Percentiles rank a stretch among this genome's conserved stretches.
Evolutionary conservation across 2,329 filamentous ascomycete species (phyloP).

Genomic region (Didymella glomerata): DNA sequence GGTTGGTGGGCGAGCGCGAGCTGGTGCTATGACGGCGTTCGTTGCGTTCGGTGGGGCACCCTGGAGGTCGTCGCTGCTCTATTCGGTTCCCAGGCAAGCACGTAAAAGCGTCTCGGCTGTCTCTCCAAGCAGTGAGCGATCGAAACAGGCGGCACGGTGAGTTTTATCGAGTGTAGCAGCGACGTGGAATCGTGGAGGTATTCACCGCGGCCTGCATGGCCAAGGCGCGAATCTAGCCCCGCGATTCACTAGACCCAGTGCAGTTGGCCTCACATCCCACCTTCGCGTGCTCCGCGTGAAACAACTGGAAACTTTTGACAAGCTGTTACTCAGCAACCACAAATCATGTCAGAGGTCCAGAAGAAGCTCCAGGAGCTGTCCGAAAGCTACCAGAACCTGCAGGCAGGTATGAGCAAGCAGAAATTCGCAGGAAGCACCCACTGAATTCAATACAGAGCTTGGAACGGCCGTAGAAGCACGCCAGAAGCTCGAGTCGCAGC

Average conservation of each 20-base stretch:
- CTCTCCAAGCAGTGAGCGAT: conserved; percentile 1
- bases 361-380: conserved; percentile 82
- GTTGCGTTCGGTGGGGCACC: conserved; percentile 22
- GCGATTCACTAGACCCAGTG: conserved; percentile 36
- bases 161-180: conserved; percentile 12
- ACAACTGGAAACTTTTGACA: conserved; percentile 27
- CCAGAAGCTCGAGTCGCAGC: conserved; percentile 92
- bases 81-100: background rate
- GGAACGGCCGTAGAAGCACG: conserved; percentile 77
- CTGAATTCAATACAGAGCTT: conserved; percentile 68
- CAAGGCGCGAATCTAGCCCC: conserved; percentile 24
- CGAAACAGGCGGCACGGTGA: background rate
- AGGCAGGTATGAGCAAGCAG: conserved; percentile 68
- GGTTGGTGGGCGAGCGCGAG: conserved; percentile 17
- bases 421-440: background rate
- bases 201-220: conserved; percentile 14
- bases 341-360: conserved; percentile 66
- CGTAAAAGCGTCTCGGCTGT: background rate
- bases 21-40: conserved; percentile 22
- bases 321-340: conserved; percentile 40
- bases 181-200: conserved; percentile 9
- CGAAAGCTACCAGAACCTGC: conserved; percentile 86
- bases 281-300: conserved; percentile 33
- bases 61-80: background rate
- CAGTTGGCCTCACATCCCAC: conserved; percentile 34